Evolutionary conservation across 1,284 basidiomycete species (phyloP).

Genomic region (Puccinia coronata): DNA sequence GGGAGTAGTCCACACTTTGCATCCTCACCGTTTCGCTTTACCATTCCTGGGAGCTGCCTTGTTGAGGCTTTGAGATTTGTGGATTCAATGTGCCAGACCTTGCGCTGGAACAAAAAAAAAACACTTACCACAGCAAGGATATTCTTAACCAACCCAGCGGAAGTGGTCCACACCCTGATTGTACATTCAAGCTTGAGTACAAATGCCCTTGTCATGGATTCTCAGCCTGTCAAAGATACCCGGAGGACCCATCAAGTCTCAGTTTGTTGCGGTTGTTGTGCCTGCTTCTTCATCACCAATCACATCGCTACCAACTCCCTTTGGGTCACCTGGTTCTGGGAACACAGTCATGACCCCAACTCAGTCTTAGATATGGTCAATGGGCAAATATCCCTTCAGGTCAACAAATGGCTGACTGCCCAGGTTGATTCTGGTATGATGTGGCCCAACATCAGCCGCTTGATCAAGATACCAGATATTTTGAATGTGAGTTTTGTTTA

Average conservation of each 20-base stretch:
- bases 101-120: too few species aligned
- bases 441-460: neutral
- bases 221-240: neutral
- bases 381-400: neutral
- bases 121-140: too few species aligned
- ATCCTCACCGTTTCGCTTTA: too few species aligned
- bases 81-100: too few species aligned
- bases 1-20: too few species aligned
- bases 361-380: neutral
- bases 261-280: neutral
- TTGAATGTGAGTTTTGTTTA: too few species aligned
- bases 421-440: neutral
- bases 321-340: neutral
- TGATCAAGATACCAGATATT: neutral
- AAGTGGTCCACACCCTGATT: too few species aligned
- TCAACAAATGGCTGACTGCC: neutral
- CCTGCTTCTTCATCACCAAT: neutral
- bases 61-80: too few species aligned
- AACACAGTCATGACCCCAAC: neutral
- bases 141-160: too few species aligned
- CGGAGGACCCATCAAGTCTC: neutral
- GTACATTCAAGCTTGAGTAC: slow-evolving; percentile 3
- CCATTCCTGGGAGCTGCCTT: too few species aligned
- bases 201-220: neutral
- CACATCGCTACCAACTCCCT: neutral